Conservation (phyloP, 305 asterid species). For the Ruellia speciosa region DNA sequence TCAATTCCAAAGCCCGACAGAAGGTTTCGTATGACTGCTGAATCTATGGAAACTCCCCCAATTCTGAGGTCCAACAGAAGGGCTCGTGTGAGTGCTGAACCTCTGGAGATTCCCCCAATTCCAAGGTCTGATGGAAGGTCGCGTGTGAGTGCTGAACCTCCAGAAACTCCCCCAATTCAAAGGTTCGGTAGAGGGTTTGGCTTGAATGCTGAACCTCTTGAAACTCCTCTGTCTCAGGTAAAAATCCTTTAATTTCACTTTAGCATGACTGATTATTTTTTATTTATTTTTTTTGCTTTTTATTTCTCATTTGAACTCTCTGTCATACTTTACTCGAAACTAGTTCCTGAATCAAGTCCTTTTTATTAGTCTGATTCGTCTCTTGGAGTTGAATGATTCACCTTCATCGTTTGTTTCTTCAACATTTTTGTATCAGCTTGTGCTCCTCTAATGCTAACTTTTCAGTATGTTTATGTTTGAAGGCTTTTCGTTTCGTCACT, state of each 20-base stretch:
- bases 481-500: background rate
- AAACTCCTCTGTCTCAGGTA: constrained; percentile 13
- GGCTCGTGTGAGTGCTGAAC: constrained; percentile 17
- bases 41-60: background rate
- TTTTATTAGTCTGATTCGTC: too few relatives aligned
- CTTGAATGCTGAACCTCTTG: constrained; percentile 20
- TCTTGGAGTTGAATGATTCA: too few relatives aligned
- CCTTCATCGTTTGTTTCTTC: too few relatives aligned
- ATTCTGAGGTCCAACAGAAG: background rate
- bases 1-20: background rate
- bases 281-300: background rate
- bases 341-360: too few relatives aligned
- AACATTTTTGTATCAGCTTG: too few relatives aligned
- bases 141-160: background rate
- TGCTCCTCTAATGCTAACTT: too few relatives aligned
- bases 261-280: background rate
- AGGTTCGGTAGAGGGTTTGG: constrained; percentile 30
- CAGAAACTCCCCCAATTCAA: constrained; percentile 2
- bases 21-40: background rate
- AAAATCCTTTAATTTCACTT: background rate
- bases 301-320: background rate
- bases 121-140: background rate
- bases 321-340: background rate
- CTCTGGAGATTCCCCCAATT: constrained; percentile 6
- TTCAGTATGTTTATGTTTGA: too few relatives aligned